Percentiles rank a stretch among this genome's conserved stretches.
Conservation (phyloP, 306 rosid species). For the Ammopiptanthus mongolicus region DNA sequence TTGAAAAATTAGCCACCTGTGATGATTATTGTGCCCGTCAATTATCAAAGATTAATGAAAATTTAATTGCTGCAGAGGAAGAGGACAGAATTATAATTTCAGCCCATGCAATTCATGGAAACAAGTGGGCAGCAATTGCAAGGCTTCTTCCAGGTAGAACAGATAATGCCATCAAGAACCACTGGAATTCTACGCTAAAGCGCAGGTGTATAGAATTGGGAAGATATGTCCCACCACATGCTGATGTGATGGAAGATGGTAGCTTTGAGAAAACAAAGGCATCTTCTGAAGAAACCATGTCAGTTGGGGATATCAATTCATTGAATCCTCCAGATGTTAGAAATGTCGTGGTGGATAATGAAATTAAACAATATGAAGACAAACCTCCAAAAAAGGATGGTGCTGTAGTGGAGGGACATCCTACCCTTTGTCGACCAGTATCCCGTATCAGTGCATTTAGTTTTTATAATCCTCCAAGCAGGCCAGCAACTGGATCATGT, state of each 20-base stretch:
- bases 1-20: slow-evolving; percentile 5
- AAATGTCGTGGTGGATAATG: slow-evolving; percentile 29
- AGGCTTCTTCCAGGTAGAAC: slow-evolving; percentile 78
- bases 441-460: slow-evolving; percentile 63
- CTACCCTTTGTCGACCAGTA: slow-evolving; percentile 42
- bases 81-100: slow-evolving; percentile 54
- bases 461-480: slow-evolving; percentile 38
- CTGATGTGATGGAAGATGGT: slow-evolving; percentile 32
- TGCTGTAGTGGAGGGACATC: slow-evolving; percentile 28
- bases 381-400: slow-evolving; percentile 19
- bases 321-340: slow-evolving; percentile 27
- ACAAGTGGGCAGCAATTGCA: slow-evolving; percentile 83
- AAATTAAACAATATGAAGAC: slow-evolving; percentile 15
- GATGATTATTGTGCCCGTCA: not conserved
- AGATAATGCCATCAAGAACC: slow-evolving; percentile 74
- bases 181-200: slow-evolving; percentile 79
- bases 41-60: not conserved
- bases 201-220: slow-evolving; percentile 44
- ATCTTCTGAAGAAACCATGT: slow-evolving; percentile 68
- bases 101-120: slow-evolving; percentile 77
- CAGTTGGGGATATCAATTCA: slow-evolving; percentile 38
- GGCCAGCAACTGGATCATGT: slow-evolving; percentile 19
- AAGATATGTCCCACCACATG: slow-evolving; percentile 12
- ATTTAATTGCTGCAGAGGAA: slow-evolving; percentile 49
- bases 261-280: slow-evolving; percentile 46